These are phyloP conservation scores for Cyathus striatus DNA, from an alignment of 768 basidiomycete genomes.

Conservation along the genomic window DNA sequence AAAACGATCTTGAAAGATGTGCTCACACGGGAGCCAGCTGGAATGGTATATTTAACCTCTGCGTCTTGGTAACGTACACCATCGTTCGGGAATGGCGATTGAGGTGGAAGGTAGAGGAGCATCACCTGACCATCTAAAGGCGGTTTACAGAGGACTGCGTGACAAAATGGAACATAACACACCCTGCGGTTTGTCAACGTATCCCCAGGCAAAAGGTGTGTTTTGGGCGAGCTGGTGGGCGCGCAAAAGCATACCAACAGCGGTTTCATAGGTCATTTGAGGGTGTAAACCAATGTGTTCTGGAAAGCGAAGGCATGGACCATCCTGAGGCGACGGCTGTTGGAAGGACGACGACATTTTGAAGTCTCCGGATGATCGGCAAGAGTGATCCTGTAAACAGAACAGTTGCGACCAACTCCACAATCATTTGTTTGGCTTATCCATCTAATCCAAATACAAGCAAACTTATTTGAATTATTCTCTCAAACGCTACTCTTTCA, in stretches of 20 bases:
- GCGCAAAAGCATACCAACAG: constrained; percentile 55
- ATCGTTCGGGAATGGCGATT: constrained; percentile 63
- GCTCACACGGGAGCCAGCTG: constrained; percentile 35
- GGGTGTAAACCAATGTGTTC: constrained; percentile 56
- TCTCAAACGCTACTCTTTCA: no score
- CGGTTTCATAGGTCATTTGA: constrained; percentile 50
- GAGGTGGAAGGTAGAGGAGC: constrained; percentile 61
- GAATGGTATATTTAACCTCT: constrained; percentile 56
- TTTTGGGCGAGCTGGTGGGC: constrained; percentile 52
- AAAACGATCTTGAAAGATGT: no score
- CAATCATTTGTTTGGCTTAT: constrained; percentile 9
- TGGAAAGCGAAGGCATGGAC: constrained; percentile 67
- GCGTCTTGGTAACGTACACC: constrained; percentile 74
- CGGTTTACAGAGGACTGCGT: background rate
- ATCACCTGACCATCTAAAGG: constrained; percentile 56
- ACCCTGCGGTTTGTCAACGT: constrained; percentile 77
- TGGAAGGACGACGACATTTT: constrained; percentile 22
- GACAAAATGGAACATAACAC: constrained; percentile 14
- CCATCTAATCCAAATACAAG: constrained; percentile 9
- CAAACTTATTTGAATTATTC: no score
- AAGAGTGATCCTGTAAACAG: background rate
- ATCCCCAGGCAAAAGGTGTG: constrained; percentile 67
- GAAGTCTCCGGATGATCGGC: background rate
- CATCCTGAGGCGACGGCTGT: constrained; percentile 48
- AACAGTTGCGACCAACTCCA: background rate